These are phyloP conservation scores for Coemansia sp. DNA, from an alignment of 192 early-diverging fungal species.

Conservation along the genomic window DNA sequence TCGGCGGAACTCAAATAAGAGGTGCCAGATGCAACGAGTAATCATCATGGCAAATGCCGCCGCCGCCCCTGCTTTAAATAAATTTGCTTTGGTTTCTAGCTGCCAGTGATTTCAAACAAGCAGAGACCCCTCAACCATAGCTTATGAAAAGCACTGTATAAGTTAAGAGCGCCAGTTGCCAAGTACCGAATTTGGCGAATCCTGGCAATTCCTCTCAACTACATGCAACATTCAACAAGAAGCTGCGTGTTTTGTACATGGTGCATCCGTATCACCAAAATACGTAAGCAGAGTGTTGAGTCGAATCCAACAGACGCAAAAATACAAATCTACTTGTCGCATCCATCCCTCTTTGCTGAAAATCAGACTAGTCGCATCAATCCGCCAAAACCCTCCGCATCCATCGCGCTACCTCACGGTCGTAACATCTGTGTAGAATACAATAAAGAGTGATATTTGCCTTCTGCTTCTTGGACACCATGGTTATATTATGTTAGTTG, in stretches of 20 bases:
- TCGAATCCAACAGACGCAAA: slow-evolving; percentile 5
- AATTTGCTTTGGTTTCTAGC: not conserved
- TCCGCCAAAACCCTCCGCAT: slow-evolving; percentile 6
- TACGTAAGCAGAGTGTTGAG: not conserved
- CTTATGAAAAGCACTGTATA: not conserved
- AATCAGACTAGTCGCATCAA: slow-evolving; percentile 6
- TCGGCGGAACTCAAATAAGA: slow-evolving; percentile 58
- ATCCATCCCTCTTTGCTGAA: slow-evolving; percentile 15
- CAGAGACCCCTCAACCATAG: not conserved
- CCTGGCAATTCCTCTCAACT: not conserved
- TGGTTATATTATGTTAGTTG: slow-evolving; percentile 38
- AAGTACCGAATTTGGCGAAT: not conserved
- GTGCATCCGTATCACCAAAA: slow-evolving; percentile 13
- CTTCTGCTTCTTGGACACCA: slow-evolving; percentile 56
- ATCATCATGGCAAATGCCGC: slow-evolving; percentile 50
- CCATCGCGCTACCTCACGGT: slow-evolving; percentile 1
- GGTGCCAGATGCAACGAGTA: slow-evolving; percentile 55
- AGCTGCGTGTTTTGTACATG: not conserved
- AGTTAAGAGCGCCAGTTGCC: not conserved
- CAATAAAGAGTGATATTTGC: slow-evolving; percentile 28
- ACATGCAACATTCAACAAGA: not conserved
- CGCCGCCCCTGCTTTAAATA: not conserved
- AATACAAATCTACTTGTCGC: not conserved
- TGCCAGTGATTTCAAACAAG: not conserved
- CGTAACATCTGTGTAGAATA: not conserved